Evolutionary conservation across 2,329 filamentous ascomycete genomes (phyloP), one percentile per base, ranked within the genome.

Genomic region (Diaporthe citrichinensis): DNA sequence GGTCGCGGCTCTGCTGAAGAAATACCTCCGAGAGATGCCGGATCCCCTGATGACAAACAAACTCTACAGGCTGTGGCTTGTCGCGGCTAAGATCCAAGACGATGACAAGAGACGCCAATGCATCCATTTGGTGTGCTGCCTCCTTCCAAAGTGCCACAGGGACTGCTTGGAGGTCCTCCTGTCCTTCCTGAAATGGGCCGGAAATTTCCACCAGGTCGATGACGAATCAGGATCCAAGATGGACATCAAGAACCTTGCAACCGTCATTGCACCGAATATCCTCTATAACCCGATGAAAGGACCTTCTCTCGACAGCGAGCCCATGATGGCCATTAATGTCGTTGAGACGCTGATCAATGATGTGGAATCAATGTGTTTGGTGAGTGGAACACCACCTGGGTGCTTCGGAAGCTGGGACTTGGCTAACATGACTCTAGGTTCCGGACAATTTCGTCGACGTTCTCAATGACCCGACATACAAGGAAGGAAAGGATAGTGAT

Each of bases 201-300:
- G 96, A 6, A 98, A 96, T 2, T 99, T 99, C 87, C 96, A 97
- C 77, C 96, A 98, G 81, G 93, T 99, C 20, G 97, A 99, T 80
- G 97, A 99, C 81, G 97, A 99, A 83, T 94, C 94, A 31, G 97
- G 97, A 36, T 98, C 96, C 80, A 98, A 98, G 88, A 99, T 99
- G 97, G 97, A 99, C 83, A 94, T 98, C 72, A 95, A 98, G 87
- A 99, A 99, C 81, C 90, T 99, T 78, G 95, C 97, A 4, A 98
- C 97, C 4, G 97, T 99, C 78, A 98, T 99, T 84, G 96, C 96
- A 7, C 97, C 97, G 0, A 99, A 99, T 81, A 95, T 99, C 77
- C 89, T 98, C 17, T 96, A 94, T 80, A 94, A 93, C 78, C 88
- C 88, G 78, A 86, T 90, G 57, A 94, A 93, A 82, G 89, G 88